Conservation (phyloP, 176 grass and related monocot genomes). For the Alloteropsis semialata region DNA sequence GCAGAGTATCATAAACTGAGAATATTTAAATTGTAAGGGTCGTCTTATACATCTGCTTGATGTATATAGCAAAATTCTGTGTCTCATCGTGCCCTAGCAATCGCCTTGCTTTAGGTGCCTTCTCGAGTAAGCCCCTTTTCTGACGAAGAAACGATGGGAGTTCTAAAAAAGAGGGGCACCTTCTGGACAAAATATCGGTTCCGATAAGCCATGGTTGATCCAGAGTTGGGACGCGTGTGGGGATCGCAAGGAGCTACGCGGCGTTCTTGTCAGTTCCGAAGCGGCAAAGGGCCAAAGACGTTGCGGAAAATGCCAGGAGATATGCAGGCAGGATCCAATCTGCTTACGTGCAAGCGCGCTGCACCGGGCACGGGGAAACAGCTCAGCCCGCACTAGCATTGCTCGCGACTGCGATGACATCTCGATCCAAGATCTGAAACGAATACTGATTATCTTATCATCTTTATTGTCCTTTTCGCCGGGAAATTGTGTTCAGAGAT, state of each 20-base stretch:
- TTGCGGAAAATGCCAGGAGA: not conserved
- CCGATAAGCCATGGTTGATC: too few relatives aligned
- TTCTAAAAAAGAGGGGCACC: not conserved
- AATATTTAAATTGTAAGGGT: too few relatives aligned
- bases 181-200: not conserved
- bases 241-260: not conserved
- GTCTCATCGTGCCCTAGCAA: too few relatives aligned
- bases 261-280: not conserved
- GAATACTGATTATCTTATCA: not conserved
- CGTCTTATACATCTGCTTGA: too few relatives aligned
- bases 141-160: not conserved
- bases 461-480: not conserved
- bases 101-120: too few relatives aligned
- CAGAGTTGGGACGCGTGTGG: not conserved
- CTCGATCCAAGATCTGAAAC: not conserved
- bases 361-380: not conserved
- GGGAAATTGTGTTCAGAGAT: too few relatives aligned
- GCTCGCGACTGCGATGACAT: not conserved
- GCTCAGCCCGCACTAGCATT: not conserved
- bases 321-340: not conserved
- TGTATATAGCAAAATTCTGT: too few relatives aligned
- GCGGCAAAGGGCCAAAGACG: not conserved
- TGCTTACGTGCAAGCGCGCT: conserved; percentile 17
- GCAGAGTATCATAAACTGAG: too few relatives aligned
- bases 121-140: conserved; percentile 3